Evolutionary conservation across 768 basidiomycete species (phyloP).

Genomic region (Tricholoma saponaceum): DNA sequence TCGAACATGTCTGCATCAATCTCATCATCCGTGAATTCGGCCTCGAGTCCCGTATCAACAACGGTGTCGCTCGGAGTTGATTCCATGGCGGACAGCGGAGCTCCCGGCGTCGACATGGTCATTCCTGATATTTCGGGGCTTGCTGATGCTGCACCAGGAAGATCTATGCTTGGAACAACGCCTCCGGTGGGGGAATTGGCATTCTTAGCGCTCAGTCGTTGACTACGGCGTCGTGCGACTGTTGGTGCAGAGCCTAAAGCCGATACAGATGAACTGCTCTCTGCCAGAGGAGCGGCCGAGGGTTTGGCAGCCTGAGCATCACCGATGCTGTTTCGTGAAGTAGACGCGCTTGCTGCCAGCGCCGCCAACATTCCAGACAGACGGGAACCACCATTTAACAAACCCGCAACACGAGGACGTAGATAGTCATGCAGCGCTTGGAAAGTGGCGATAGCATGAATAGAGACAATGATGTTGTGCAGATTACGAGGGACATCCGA

Average conservation of each 20-base stretch:
- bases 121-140: constrained; percentile 5
- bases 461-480: constrained; percentile 92
- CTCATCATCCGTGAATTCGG: constrained; percentile 84
- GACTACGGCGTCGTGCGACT: constrained; percentile 70
- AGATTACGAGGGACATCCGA: constrained; percentile 83
- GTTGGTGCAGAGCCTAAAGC: constrained; percentile 33
- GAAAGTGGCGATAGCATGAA: constrained; percentile 97
- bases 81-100: constrained; percentile 29
- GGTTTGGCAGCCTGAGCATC: constrained; percentile 27
- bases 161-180: constrained; percentile 10
- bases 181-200: constrained; percentile 16
- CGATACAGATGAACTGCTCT: constrained; percentile 15
- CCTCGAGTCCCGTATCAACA: constrained; percentile 60
- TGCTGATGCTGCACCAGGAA: constrained; percentile 12
- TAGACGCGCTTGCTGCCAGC: constrained; percentile 72
- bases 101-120: constrained; percentile 12
- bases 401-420: constrained; percentile 80
- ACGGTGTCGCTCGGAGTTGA: constrained; percentile 51
- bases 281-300: constrained; percentile 29
- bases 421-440: constrained; percentile 96
- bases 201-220: constrained; percentile 75
- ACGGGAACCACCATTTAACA: constrained; percentile 58
- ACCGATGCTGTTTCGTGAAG: constrained; percentile 36
- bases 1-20: constrained; percentile 89
- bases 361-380: constrained; percentile 91